Percentiles rank a stretch among this genome's conserved stretches.
Conservation (phyloP, 352 stramenopile species). For the Phytophthora europaea region DNA sequence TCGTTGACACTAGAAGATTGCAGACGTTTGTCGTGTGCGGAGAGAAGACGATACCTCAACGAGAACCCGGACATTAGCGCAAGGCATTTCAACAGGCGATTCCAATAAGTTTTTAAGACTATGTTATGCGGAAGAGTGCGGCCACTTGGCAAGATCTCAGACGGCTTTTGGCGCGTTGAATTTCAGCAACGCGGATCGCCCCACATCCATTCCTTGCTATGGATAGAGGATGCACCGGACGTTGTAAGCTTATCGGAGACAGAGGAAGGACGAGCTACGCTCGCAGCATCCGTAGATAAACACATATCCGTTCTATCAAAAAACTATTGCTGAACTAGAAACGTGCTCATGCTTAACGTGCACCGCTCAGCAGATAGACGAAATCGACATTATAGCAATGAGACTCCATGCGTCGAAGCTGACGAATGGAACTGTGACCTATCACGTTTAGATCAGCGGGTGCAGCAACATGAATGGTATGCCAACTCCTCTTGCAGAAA, state of each 20-base stretch:
- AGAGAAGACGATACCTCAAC: constrained; percentile 3
- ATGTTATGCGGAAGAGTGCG: constrained; percentile 1
- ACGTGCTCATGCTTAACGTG: too few species aligned
- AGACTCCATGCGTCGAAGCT: background rate
- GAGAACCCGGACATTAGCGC: constrained; percentile 7
- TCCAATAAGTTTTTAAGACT: constrained; percentile 12
- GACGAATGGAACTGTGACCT: constrained; percentile 28
- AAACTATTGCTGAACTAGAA: too few species aligned
- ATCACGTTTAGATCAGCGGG: constrained; percentile 11
- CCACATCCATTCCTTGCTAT: constrained; percentile 4
- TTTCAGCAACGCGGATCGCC: background rate
- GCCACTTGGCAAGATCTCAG: background rate
- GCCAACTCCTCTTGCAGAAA: constrained; percentile 12
- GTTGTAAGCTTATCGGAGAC: too few species aligned
- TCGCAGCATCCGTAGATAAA: too few species aligned
- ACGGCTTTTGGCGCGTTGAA: constrained; percentile 10
- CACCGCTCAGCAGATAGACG: background rate
- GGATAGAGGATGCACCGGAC: constrained; percentile 2
- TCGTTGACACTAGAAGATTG: constrained; percentile 5
- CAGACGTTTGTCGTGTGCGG: background rate
- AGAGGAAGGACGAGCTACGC: too few species aligned
- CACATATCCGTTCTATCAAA: too few species aligned
- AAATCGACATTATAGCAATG: constrained; percentile 11
- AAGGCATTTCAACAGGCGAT: constrained; percentile 6
- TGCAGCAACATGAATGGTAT: constrained; percentile 30